phyloP scores from a whole-genome alignment of 1,139 yeast species.

The Candida sp. region DNA sequence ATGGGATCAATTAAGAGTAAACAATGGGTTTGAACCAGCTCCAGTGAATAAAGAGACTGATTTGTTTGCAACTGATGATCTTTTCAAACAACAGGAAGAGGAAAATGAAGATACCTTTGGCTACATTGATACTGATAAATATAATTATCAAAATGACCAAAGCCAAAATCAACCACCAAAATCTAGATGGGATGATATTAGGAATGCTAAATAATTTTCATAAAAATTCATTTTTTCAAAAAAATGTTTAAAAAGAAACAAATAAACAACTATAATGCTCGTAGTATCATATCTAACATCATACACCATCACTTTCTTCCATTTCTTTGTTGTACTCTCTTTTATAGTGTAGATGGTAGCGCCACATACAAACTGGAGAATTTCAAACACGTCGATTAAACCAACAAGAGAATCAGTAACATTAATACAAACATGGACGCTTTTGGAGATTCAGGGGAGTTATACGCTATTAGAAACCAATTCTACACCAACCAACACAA shows the following conservation, averaged over 20 bases:
- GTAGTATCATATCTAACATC: neutral
- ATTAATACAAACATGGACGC: conserved; percentile 26
- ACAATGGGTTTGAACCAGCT: conserved; percentile 22
- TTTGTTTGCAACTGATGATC: neutral
- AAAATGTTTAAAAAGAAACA: no score
- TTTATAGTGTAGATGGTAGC: neutral
- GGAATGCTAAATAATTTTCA: conserved; percentile 1
- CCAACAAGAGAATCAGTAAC: neutral
- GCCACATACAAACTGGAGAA: conserved; percentile 8
- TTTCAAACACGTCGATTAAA: conserved; percentile 3
- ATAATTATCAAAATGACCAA: neutral
- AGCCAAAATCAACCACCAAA: neutral
- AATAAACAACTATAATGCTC: neutral
- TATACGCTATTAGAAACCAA: conserved; percentile 42
- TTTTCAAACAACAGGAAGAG: neutral
- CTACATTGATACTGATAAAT: neutral
- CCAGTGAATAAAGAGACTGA: neutral
- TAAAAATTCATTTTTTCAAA: neutral
- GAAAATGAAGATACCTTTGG: neutral
- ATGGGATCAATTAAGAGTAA: conserved; percentile 31
- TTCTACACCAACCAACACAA: conserved; percentile 46
- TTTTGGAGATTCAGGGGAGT: conserved; percentile 40
- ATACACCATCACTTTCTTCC: neutral
- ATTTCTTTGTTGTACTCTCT: no score
- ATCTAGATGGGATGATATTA: conserved; percentile 13